phyloP scores from a whole-genome alignment of 2,329 filamentous ascomycete species.

The Tolypocladium tundrense region DNA sequence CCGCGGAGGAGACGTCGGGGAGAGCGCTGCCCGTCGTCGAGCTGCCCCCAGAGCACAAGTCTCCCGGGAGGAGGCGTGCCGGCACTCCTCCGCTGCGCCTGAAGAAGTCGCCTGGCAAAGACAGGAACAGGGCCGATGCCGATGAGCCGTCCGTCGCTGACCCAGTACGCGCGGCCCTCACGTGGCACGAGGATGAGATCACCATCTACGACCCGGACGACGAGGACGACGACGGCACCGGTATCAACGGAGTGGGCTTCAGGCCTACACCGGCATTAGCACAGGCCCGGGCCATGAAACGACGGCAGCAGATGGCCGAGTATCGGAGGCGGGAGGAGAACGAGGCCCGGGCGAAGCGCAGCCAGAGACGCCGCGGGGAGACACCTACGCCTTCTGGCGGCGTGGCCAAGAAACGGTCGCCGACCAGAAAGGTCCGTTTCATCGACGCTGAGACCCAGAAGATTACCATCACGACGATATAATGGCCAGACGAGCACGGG shows the following conservation, averaged over 20 bases:
- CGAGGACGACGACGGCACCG: conserved; percentile 55
- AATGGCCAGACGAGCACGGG: conserved; percentile 1
- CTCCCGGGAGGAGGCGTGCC: conserved; percentile 21
- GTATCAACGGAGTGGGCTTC: conserved; percentile 59
- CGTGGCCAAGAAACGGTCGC: conserved; percentile 13
- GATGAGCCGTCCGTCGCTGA: conserved; percentile 33
- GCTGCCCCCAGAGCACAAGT: conserved; percentile 27
- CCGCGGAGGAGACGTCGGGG: not conserved
- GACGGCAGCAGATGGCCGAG: conserved; percentile 50
- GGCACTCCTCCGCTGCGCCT: conserved; percentile 28
- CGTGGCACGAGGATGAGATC: conserved; percentile 60
- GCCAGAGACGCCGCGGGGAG: conserved; percentile 34
- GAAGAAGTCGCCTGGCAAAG: conserved; percentile 11
- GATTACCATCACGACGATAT: conserved; percentile 19
- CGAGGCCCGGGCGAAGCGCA: conserved; percentile 48
- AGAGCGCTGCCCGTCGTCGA: conserved; percentile 24
- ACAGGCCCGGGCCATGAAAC: conserved; percentile 43
- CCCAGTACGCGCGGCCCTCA: conserved; percentile 47
- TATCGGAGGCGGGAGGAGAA: conserved; percentile 51
- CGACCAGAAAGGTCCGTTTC: conserved; percentile 27
- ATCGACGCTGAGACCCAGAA: conserved; percentile 26
- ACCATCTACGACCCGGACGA: conserved; percentile 56
- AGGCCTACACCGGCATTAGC: conserved; percentile 52
- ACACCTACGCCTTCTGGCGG: conserved; percentile 12
- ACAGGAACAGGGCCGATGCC: conserved; percentile 13